phyloP scores from a whole-genome alignment of 257 asterid genomes.

The Rhazya stricta region DNA sequence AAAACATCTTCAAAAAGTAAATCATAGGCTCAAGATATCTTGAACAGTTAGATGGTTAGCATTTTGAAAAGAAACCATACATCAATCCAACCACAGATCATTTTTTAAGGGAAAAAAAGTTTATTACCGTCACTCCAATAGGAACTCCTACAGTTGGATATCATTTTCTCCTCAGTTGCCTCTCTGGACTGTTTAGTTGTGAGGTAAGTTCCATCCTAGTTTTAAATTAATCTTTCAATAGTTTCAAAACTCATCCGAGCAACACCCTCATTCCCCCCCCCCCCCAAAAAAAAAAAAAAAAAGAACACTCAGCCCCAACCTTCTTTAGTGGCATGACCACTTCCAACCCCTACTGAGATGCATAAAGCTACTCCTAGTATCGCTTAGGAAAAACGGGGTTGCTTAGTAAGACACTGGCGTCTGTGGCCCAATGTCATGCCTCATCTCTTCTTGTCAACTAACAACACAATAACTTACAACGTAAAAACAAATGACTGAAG shows the following conservation, averaged over 20 bases:
- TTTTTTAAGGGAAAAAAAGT: not conserved
- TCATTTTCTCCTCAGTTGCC: not conserved
- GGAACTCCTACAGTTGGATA: not conserved
- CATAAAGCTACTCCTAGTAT: not conserved
- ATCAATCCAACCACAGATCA: not conserved
- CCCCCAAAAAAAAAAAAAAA: too few species aligned
- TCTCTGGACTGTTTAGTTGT: not conserved
- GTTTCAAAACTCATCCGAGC: not conserved
- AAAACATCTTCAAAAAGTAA: not conserved
- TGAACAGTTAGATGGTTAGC: not conserved
- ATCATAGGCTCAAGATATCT: not conserved
- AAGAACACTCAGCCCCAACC: too few species aligned
- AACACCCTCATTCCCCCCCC: not conserved
- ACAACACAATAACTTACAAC: not conserved
- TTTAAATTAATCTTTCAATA: not conserved
- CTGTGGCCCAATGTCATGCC: not conserved
- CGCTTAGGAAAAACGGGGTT: not conserved
- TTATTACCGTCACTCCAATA: not conserved
- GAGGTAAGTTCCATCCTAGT: not conserved
- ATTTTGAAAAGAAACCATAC: not conserved
- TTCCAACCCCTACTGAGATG: not conserved
- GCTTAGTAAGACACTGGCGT: not conserved
- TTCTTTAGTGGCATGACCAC: not conserved
- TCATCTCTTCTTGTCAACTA: not conserved
- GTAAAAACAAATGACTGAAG: constrained; percentile 9